These are phyloP conservation scores for Candida railenensis DNA, from an alignment of 805 yeast genomes.

Conservation along the genomic window DNA sequence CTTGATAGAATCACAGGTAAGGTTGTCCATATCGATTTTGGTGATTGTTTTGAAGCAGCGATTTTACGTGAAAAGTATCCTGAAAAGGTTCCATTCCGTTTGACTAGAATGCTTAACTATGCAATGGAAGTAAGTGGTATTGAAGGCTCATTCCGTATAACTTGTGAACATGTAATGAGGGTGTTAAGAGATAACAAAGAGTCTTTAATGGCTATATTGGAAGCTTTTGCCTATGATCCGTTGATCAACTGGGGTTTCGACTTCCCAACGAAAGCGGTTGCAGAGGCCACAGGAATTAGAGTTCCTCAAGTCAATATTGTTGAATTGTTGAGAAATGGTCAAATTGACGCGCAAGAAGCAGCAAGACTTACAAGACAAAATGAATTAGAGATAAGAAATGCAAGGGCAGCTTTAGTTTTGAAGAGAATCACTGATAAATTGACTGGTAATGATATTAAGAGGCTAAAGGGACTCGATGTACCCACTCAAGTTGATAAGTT, in stretches of 20 bases:
- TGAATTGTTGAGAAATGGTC: slow-evolving; percentile 68
- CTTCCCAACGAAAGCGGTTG: slow-evolving; percentile 76
- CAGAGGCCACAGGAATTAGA: slow-evolving; percentile 69
- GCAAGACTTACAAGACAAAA: slow-evolving; percentile 67
- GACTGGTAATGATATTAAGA: slow-evolving; percentile 88
- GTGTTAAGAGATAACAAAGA: slow-evolving; percentile 92
- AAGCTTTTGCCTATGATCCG: slow-evolving; percentile 98
- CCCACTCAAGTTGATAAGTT: slow-evolving; percentile 90
- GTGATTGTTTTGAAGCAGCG: slow-evolving; percentile 99
- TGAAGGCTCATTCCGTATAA: slow-evolving; percentile 94
- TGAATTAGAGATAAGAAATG: slow-evolving; percentile 72
- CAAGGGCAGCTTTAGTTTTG: slow-evolving; percentile 87
- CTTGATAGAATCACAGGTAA: slow-evolving; percentile 92
- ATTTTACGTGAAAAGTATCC: slow-evolving; percentile 95
- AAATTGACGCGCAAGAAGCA: slow-evolving; percentile 77
- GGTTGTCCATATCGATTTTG: slow-evolving; percentile 96
- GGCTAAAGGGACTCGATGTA: slow-evolving; percentile 68
- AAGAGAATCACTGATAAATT: slow-evolving; percentile 88
- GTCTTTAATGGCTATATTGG: slow-evolving; percentile 95
- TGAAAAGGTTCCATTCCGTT: slow-evolving; percentile 95
- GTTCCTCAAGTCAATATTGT: slow-evolving; percentile 68
- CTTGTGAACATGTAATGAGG: slow-evolving; percentile 96
- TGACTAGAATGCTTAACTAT: slow-evolving; percentile 94
- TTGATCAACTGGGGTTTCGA: slow-evolving; percentile 98
- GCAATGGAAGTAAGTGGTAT: slow-evolving; percentile 99